Percentiles rank a stretch among this genome's conserved stretches.
phyloP scores from a whole-genome alignment of 495 filamentous ascomycete species.

The Symbiotaphrina buchneri region DNA sequence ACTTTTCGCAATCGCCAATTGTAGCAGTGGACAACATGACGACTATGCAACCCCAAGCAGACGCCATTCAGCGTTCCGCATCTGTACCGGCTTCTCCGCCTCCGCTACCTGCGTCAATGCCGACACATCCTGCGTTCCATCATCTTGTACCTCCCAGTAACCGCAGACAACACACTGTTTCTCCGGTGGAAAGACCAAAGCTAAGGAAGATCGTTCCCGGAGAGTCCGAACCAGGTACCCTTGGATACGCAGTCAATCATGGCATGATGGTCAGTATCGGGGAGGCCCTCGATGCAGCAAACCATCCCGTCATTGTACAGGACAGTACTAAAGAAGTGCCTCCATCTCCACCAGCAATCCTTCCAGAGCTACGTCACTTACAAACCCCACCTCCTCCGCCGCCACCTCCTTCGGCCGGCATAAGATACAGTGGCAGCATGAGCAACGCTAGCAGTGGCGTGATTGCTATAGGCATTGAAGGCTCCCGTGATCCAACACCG shows the following conservation, averaged over 20 bases:
- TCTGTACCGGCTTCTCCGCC: conserved; percentile 6
- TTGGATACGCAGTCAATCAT: conserved; percentile 2
- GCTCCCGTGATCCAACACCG: too few species aligned
- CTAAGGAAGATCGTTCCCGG: conserved; percentile 3
- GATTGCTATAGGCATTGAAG: conserved; percentile 6
- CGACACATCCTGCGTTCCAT: conserved; percentile 5
- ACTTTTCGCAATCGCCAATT: too few species aligned
- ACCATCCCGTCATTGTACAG: not conserved
- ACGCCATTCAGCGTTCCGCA: conserved; percentile 1
- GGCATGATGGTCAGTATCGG: not conserved
- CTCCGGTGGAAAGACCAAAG: conserved; percentile 2
- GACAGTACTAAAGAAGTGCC: not conserved
- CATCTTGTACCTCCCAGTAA: conserved; percentile 5
- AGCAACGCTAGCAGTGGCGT: conserved; percentile 2
- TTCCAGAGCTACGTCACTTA: conserved; percentile 4
- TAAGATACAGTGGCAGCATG: not conserved
- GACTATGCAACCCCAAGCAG: too few species aligned
- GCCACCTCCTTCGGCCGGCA: not conserved
- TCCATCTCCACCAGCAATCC: conserved; percentile 2
- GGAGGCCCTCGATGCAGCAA: not conserved
- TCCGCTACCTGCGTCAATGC: conserved; percentile 2
- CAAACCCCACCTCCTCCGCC: conserved; percentile 1
- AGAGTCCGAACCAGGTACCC: conserved; percentile 3
- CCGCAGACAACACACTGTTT: conserved; percentile 2
- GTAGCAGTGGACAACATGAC: too few species aligned